These are phyloP conservation scores for Colletotrichum truncatum DNA, from an alignment of 2,329 filamentous ascomycete genomes.

Conservation along the genomic window DNA sequence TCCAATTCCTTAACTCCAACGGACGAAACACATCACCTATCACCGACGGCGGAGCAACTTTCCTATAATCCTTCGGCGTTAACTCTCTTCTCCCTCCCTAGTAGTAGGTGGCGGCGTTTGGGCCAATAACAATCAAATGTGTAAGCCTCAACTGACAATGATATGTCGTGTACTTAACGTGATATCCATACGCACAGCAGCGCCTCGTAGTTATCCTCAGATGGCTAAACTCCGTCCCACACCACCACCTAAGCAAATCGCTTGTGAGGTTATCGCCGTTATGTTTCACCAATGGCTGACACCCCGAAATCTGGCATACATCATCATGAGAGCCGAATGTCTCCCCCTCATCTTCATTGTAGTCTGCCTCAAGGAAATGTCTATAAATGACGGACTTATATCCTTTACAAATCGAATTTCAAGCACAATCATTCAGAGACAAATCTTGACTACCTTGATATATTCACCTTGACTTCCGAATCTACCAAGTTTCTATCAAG, in stretches of 20 bases:
- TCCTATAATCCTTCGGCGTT: constrained; percentile 10
- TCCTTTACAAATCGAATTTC: background rate
- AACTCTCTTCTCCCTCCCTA: too few relatives aligned
- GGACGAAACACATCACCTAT: constrained; percentile 16
- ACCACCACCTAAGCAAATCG: background rate
- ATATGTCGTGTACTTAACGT: background rate
- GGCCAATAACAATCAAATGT: background rate
- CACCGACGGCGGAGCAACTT: constrained; percentile 1
- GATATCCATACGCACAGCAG: background rate
- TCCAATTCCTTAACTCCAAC: constrained; percentile 3
- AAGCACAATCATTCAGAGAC: background rate
- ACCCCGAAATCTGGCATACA: background rate
- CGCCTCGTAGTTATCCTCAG: background rate
- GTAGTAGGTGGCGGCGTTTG: background rate
- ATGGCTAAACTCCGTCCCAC: background rate
- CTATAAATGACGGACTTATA: background rate
- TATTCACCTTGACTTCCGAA: background rate
- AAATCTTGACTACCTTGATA: background rate
- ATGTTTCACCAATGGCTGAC: background rate
- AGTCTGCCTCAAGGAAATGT: background rate
- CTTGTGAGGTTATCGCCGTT: background rate
- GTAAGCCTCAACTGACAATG: background rate
- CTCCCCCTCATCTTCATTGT: background rate
- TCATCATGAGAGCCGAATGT: background rate
- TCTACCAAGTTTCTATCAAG: too few relatives aligned